phyloP scores from a whole-genome alignment of 371 early-diverging fungal species.

The Batrachochytrium dendrobatidis region DNA sequence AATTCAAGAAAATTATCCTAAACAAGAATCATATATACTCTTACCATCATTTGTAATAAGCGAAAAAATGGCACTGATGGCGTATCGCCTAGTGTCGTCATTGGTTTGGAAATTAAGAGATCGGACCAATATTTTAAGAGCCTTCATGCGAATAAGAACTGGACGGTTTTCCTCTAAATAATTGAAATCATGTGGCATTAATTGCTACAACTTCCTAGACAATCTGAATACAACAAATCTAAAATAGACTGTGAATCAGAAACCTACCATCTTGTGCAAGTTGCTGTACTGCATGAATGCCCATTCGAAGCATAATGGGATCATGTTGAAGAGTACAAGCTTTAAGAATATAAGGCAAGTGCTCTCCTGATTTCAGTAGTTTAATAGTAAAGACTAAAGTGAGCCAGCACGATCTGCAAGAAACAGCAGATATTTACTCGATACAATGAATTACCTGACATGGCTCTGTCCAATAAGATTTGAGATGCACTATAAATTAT shows the following conservation, averaged over 20 bases:
- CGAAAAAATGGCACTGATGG: slow-evolving; percentile 62
- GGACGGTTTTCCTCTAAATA: slow-evolving; percentile 50
- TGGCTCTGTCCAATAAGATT: slow-evolving; percentile 59
- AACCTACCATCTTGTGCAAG: slow-evolving; percentile 56
- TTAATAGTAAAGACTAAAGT: neutral
- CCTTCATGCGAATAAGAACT: slow-evolving; percentile 50
- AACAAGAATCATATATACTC: neutral
- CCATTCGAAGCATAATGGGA: slow-evolving; percentile 48
- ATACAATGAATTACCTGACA: slow-evolving; percentile 41
- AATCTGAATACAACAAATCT: slow-evolving; percentile 1
- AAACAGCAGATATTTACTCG: too few relatives aligned
- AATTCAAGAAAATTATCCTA: neutral
- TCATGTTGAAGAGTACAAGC: slow-evolving; percentile 40
- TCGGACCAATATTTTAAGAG: slow-evolving; percentile 53
- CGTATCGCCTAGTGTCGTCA: slow-evolving; percentile 57
- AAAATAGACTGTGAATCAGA: neutral
- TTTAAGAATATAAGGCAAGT: slow-evolving; percentile 45
- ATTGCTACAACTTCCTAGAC: neutral
- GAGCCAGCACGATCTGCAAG: too few relatives aligned
- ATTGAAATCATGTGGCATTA: neutral
- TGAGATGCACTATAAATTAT: slow-evolving; percentile 49
- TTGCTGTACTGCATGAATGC: slow-evolving; percentile 60
- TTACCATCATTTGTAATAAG: slow-evolving; percentile 58
- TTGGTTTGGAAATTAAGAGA: slow-evolving; percentile 44
- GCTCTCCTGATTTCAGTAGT: slow-evolving; percentile 18